phyloP scores from a whole-genome alignment of 805 yeast species.

The Brettanomyces bruxellensis region DNA sequence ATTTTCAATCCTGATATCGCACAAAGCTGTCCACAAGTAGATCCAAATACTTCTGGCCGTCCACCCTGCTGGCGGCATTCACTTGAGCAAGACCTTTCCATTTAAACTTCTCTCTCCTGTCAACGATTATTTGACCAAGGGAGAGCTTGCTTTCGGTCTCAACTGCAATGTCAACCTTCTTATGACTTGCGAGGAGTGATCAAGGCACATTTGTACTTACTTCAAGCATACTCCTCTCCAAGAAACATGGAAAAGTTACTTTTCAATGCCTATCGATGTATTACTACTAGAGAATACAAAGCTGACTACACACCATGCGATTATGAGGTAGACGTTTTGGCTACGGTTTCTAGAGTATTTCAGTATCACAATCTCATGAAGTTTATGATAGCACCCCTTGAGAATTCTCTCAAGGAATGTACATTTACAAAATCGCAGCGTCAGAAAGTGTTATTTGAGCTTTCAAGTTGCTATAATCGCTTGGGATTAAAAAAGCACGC shows the following conservation, averaged over 20 bases:
- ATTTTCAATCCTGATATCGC: not conserved
- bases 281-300: not conserved
- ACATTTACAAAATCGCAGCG: not conserved
- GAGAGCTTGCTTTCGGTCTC: slow-evolving; percentile 18
- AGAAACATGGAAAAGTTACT: not conserved
- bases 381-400: slow-evolving; percentile 9
- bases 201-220: slow-evolving; percentile 14
- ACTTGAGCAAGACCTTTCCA: slow-evolving; percentile 15
- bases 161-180: slow-evolving; percentile 12
- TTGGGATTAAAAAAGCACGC: not conserved
- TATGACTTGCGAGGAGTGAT: slow-evolving; percentile 9
- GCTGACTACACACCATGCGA: slow-evolving; percentile 4
- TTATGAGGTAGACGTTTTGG: slow-evolving; percentile 26
- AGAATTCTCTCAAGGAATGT: slow-evolving; percentile 2
- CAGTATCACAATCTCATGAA: slow-evolving; percentile 12
- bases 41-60: slow-evolving; percentile 15
- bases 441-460: not conserved
- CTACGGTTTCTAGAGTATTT: slow-evolving; percentile 16
- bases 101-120: slow-evolving; percentile 19
- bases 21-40: slow-evolving; percentile 9
- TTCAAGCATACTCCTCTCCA: slow-evolving; percentile 10
- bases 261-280: not conserved
- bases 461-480: not conserved
- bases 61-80: slow-evolving; percentile 15
- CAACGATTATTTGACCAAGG: slow-evolving; percentile 19